phyloP scores from a whole-genome alignment of 495 filamentous ascomycete species.

The Rhizodiscina lignyota region DNA sequence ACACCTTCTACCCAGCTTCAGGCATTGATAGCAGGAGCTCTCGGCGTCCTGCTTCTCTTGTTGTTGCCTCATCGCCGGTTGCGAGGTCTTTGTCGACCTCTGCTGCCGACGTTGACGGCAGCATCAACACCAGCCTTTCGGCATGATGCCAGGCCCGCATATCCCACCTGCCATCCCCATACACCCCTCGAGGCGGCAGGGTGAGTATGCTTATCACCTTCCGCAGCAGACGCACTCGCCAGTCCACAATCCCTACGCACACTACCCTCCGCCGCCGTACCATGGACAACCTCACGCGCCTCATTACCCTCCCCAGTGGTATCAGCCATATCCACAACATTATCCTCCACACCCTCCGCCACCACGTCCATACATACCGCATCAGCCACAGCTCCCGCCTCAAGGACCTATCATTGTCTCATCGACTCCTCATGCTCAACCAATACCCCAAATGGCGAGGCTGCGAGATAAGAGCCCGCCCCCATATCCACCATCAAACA shows the following conservation, averaged over 20 bases:
- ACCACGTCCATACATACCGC: constrained; percentile 11
- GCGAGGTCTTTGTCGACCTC: not conserved
- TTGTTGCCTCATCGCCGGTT: no score
- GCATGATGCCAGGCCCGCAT: constrained; percentile 15
- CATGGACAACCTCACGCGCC: constrained; percentile 16
- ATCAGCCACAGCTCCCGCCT: constrained; percentile 5
- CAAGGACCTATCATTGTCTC: constrained; percentile 21
- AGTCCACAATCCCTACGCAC: constrained; percentile 16
- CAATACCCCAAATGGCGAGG: constrained; percentile 15
- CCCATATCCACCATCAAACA: constrained; percentile 7
- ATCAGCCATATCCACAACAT: constrained; percentile 12
- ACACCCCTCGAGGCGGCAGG: constrained; percentile 17
- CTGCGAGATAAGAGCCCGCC: constrained; percentile 11
- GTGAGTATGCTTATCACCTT: constrained; percentile 18
- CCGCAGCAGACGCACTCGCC: constrained; percentile 19
- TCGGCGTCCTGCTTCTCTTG: no score
- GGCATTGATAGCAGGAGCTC: no score
- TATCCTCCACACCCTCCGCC: constrained; percentile 12
- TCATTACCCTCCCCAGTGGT: constrained; percentile 14
- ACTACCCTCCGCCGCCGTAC: constrained; percentile 16
- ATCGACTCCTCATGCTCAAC: constrained; percentile 17
- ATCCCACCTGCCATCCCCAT: constrained; percentile 15
- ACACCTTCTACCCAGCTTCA: no score
- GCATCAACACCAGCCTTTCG: constrained; percentile 4
- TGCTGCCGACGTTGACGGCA: constrained; percentile 12